These are phyloP conservation scores for Metarhizium sp. DNA, from an alignment of 2,329 filamentous ascomycete genomes.

Conservation along the genomic window DNA sequence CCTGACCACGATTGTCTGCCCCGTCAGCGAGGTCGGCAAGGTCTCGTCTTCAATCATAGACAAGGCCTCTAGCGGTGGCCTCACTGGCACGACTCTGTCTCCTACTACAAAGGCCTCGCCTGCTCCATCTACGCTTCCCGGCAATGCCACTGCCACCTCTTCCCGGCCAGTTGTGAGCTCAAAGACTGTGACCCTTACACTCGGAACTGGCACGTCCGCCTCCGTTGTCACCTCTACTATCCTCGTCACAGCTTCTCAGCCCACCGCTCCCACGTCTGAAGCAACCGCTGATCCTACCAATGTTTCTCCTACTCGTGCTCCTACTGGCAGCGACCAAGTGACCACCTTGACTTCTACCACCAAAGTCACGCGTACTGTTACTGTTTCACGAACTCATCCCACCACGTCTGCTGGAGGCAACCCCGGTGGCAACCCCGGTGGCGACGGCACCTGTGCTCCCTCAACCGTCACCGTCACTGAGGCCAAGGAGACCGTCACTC, in stretches of 20 bases:
- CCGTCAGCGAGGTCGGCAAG: conserved; percentile 29
- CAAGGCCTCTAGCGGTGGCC: conserved; percentile 24
- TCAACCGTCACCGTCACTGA: conserved; percentile 16
- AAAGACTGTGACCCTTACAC: conserved; percentile 25
- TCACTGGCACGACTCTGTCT: conserved; percentile 27
- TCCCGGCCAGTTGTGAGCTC: conserved; percentile 17
- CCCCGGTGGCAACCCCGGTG: conserved; percentile 7
- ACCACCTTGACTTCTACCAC: conserved; percentile 29
- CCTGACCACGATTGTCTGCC: conserved; percentile 35
- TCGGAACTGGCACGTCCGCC: conserved; percentile 21
- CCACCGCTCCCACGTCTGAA: conserved; percentile 20
- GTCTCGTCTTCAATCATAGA: conserved; percentile 31
- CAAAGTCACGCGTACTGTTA: conserved; percentile 26
- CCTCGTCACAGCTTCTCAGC: conserved; percentile 31
- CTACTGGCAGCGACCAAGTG: conserved; percentile 18
- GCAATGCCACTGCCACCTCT: conserved; percentile 10
- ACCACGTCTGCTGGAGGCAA: conserved; percentile 14
- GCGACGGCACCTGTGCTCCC: conserved; percentile 8
- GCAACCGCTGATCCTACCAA: too few species aligned
- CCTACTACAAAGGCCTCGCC: neutral
- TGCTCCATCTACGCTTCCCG: conserved; percentile 11
- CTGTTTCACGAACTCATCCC: conserved; percentile 14
- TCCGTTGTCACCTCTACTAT: conserved; percentile 33
- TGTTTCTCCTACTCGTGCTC: conserved; percentile 3
- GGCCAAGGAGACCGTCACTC: conserved; percentile 18